Evolutionary conservation across 345 rosid species (phyloP), one percentile per base, ranked within the genome.

Genomic region (Draba incana): DNA sequence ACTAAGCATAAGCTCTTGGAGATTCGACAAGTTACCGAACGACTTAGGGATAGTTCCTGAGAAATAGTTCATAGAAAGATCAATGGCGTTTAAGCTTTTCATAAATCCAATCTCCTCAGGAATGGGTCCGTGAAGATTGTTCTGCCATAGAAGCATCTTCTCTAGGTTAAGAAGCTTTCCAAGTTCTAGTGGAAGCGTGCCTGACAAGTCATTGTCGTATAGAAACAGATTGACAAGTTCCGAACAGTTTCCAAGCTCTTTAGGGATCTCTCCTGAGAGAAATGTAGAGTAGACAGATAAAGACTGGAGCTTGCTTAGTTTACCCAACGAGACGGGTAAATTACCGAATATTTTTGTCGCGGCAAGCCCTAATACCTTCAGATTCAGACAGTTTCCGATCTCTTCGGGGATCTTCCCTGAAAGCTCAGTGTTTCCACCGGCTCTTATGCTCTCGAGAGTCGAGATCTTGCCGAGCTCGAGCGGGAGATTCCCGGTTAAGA

Each of bases 81-180:
- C 97, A 39, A 93, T 66, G 24, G 81, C 82, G 56, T 54, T 77
- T 70, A 90, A 78, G 75, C 66, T 85, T 70, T 82, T 80, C 48
- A 90, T 84, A 79, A 78, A 83, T n/a, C 98, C 94, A 54, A 92
- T 82, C 65, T 86, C 92, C 62, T 78, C 84, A 14, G 96, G 96
- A 28, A 90, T 88, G 2, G 78, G 70, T 20, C 96, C 96, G 23
- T 80, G 73, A 8, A 90, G 84, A 64, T 75, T 77, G 81, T 90
- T 92, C 53, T 86, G 87, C 90, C 94, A 92, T 28, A 90, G 73
- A 57, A 88, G 81, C 72, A 92, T 52, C 83, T 68, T 85, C 70
- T 84, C 82, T 57, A 92, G 75, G 80, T 76, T 84, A 52, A 60
- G 70, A 68, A 75, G 90, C 63, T 77, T 51, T 16, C 90, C 92